Conservation (phyloP, 352 stramenopile genomes). For the Phytopythium kandeliae region DNA sequence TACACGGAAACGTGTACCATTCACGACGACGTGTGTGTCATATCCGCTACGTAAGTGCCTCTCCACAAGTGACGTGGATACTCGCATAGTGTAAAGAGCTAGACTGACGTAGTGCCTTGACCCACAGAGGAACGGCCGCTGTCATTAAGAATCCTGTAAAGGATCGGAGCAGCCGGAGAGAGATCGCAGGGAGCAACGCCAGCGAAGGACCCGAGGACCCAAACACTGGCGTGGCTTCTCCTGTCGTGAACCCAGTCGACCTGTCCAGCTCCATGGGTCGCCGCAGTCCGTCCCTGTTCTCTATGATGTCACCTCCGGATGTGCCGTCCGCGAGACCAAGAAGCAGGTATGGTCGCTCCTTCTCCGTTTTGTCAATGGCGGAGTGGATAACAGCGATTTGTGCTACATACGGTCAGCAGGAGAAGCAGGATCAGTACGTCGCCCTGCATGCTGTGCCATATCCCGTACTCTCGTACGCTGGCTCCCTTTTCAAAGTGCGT, state of each 20-base stretch:
- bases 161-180: slow-evolving; percentile 23
- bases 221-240: slow-evolving; percentile 12
- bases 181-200: slow-evolving; percentile 28
- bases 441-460: slow-evolving; percentile 95
- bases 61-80: background rate
- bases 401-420: slow-evolving; percentile 14
- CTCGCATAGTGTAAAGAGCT: background rate
- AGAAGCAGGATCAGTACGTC: slow-evolving; percentile 41
- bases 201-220: slow-evolving; percentile 21
- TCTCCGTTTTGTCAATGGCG: background rate
- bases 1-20: slow-evolving; percentile 97
- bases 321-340: slow-evolving; percentile 15
- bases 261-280: slow-evolving; percentile 26
- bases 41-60: slow-evolving; percentile 88
- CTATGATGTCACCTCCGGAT: slow-evolving; percentile 16
- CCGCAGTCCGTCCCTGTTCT: slow-evolving; percentile 43
- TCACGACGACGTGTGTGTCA: slow-evolving; percentile 96
- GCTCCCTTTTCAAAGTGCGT: slow-evolving; percentile 93
- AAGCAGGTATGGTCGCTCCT: slow-evolving; percentile 15
- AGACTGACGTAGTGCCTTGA: background rate
- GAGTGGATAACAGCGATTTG: background rate
- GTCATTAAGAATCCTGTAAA: slow-evolving; percentile 69
- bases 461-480: slow-evolving; percentile 94
- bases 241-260: slow-evolving; percentile 30
- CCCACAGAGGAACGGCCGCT: slow-evolving; percentile 56